Evolutionary conservation across 768 basidiomycete species (phyloP), one percentile per base, ranked within the genome.

Genomic region (Russula virescens): DNA sequence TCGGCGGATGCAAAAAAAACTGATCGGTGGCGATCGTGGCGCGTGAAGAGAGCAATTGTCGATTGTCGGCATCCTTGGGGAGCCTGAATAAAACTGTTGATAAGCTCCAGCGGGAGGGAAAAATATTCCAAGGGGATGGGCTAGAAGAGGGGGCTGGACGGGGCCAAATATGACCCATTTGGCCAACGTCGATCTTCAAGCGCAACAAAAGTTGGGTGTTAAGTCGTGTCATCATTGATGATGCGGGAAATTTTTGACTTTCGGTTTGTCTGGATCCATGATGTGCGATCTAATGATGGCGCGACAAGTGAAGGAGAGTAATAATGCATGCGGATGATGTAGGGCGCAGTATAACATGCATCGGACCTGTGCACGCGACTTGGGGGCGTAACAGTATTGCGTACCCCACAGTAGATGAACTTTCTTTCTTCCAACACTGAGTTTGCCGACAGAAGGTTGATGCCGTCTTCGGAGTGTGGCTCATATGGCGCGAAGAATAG

Each of bases 1-100:
- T 8, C 28, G 51, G 21, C 61, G 57, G 62, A 7, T 62, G 14
- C 62, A 55, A 58, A 50, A 40, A 58, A 40, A 58, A 18, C 14
- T 26, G 62, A 63, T 63, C 62, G 62, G 56, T 46, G 18, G 56
- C 38, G 62, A 63, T 63, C 62, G 51, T 63, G 62, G 56, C 51
- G 51, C 51, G n/a, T 51, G 47, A 21, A 58, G 49, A 8, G 34
- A 23, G 19, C n/a, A n/a, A n/a, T n/a, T n/a, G n/a, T 23, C 11
- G 3, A 19, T 43, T 43, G 42, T 43, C 42, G 18, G 35, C 23
- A 25, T 8, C 18, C 34, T 48, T 57, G 48, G 58, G 38, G n/a
- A 19, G 58, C 26, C 18, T 31, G 42, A 11, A 25, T n/a, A 42
- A n/a, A 38, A 7, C 11, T 26, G 54, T 31, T 50, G 46, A 55